These are phyloP conservation scores for Penicillium frequentans DNA, from an alignment of 2,329 filamentous ascomycete genomes.

Conservation along the genomic window DNA sequence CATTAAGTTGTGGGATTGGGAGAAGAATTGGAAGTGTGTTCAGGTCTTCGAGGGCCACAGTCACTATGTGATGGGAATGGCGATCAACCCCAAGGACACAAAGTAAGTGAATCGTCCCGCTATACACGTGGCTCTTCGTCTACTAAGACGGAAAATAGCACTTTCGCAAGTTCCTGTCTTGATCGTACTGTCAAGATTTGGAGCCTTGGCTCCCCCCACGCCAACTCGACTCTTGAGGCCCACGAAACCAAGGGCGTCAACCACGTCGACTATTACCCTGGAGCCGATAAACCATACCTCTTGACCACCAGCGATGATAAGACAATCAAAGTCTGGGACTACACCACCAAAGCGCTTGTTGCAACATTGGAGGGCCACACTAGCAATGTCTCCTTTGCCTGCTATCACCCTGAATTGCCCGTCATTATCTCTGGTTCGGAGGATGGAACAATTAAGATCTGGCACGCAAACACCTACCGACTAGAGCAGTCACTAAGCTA, in stretches of 20 bases:
- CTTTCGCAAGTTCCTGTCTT: conserved; percentile 88
- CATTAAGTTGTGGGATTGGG: conserved; percentile 99
- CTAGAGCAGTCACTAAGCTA: conserved; percentile 96
- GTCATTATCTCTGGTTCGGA: conserved; percentile 98
- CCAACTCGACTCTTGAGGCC: conserved; percentile 95
- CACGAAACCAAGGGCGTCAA: conserved; percentile 98
- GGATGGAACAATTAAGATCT: conserved; percentile 95
- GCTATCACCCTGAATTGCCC: conserved; percentile 94
- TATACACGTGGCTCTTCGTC: not conserved
- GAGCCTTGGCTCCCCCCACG: conserved; percentile 88
- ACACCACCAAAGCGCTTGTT: conserved; percentile 96
- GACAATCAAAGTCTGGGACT: conserved; percentile 98
- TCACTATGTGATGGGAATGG: conserved; percentile 94
- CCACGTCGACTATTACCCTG: conserved; percentile 84
- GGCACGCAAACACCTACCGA: conserved; percentile 97
- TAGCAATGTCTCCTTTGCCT: conserved; percentile 96
- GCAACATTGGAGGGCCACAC: conserved; percentile 96
- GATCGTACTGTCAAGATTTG: conserved; percentile 98
- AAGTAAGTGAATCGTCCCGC: conserved; percentile 45
- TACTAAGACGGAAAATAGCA: conserved; percentile 37
- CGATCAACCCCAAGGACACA: conserved; percentile 97
- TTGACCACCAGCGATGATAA: conserved; percentile 95
- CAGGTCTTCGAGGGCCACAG: conserved; percentile 95
- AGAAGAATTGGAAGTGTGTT: conserved; percentile 96
- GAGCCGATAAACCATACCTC: conserved; percentile 75